A percentile compares a stretch with the other conserved stretches of the same genome.
Conservation (phyloP, 2,329 filamentous ascomycete species). For the Ceratocystis papillata region DNA sequence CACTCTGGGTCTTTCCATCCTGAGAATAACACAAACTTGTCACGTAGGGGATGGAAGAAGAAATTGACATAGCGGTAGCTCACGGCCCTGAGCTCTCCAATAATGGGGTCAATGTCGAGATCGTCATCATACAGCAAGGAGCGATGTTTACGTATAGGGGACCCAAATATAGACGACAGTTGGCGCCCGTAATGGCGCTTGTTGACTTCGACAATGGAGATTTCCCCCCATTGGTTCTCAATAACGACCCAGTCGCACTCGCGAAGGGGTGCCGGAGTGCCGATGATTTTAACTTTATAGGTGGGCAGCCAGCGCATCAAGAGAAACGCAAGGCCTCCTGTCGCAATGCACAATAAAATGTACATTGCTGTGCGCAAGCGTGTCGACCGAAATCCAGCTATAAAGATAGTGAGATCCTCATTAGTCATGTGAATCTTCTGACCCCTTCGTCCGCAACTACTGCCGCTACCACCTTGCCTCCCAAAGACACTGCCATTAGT, state of each 20-base stretch:
- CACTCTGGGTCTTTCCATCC: slow-evolving; percentile 92
- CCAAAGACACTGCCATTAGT: slow-evolving; percentile 58
- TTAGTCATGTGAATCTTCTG: slow-evolving; percentile 91
- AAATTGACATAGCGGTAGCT: slow-evolving; percentile 94
- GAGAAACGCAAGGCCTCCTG: slow-evolving; percentile 69
- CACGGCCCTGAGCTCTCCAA: slow-evolving; percentile 63
- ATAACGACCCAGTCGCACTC: slow-evolving; percentile 86
- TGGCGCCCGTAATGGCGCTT: slow-evolving; percentile 43
- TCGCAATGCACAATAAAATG: slow-evolving; percentile 55
- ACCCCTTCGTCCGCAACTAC: slow-evolving; percentile 34
- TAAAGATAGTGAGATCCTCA: slow-evolving; percentile 86
- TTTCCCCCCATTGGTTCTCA: slow-evolving; percentile 96
- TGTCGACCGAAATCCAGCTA: slow-evolving; percentile 82
- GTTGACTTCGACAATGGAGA: slow-evolving; percentile 62
- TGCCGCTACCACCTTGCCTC: slow-evolving; percentile 35
- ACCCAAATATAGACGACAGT: slow-evolving; percentile 55
- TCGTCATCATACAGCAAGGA: slow-evolving; percentile 47
- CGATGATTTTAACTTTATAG: slow-evolving; percentile 70
- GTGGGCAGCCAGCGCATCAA: slow-evolving; percentile 81
- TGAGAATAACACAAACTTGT: slow-evolving; percentile 75
- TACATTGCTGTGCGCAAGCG: slow-evolving; percentile 58
- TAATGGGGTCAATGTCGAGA: slow-evolving; percentile 64
- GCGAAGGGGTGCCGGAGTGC: slow-evolving; percentile 55
- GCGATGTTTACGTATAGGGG: slow-evolving; percentile 48
- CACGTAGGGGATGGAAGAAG: slow-evolving; percentile 77